phyloP scores from a whole-genome alignment of 129 eudicot genomes.

The Oenanthe sinensis region DNA sequence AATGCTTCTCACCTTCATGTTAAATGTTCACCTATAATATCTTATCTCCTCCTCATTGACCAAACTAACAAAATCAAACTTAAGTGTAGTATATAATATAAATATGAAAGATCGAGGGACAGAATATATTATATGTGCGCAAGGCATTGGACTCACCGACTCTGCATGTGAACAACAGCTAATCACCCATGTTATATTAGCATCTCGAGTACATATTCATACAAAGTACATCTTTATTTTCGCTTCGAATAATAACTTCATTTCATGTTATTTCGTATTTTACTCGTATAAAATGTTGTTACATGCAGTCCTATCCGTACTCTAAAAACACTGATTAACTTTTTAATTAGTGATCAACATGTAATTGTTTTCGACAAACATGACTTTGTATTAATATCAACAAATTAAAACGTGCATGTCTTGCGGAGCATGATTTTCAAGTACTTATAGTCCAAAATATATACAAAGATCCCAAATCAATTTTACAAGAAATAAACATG shows the following conservation, averaged over 20 bases:
- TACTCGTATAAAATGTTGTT: not conserved
- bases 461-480: too few species aligned
- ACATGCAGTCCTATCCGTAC: too few species aligned
- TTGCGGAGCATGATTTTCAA: too few species aligned
- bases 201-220: not conserved
- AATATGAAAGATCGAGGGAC: not conserved
- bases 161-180: constrained; percentile 1
- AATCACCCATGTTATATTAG: constrained; percentile 5
- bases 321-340: too few species aligned
- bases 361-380: not conserved
- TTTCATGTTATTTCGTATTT: not conserved
- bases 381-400: not conserved
- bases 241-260: not conserved
- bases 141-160: constrained; percentile 1
- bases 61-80: not conserved
- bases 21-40: constrained; percentile 4
- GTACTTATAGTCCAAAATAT: too few species aligned
- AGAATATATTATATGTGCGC: not conserved
- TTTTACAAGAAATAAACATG: too few species aligned
- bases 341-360: too few species aligned
- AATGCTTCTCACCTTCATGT: not conserved
- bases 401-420: too few species aligned
- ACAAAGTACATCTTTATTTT: constrained; percentile 1
- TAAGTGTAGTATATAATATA: not conserved
- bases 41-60: not conserved